Evolutionary conservation across 1,284 basidiomycete species (phyloP).

Genomic region (Papiliotrema terrestris): DNA sequence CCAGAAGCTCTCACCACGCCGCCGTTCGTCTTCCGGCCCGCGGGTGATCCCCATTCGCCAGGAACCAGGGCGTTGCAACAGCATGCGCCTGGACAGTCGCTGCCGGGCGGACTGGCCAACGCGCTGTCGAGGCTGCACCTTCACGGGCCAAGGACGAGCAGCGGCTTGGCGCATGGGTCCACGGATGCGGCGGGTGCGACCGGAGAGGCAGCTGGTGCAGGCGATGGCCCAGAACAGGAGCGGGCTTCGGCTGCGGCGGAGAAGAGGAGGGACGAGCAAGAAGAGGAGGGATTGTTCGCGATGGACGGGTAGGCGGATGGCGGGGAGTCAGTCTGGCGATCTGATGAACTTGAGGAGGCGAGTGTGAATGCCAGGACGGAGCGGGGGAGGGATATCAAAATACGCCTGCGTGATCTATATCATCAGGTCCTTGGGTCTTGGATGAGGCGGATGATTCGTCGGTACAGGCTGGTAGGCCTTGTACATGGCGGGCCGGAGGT

Average conservation of each 20-base stretch:
- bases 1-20: constrained; percentile 2
- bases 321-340: neutral
- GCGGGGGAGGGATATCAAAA: too few relatives aligned
- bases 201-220: neutral
- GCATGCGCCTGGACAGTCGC: constrained; percentile 46
- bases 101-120: constrained; percentile 46
- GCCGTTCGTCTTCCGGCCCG: constrained; percentile 28
- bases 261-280: constrained; percentile 13
- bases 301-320: constrained; percentile 36
- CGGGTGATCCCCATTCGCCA: constrained; percentile 33
- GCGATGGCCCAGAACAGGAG: too few relatives aligned
- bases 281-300: constrained; percentile 30
- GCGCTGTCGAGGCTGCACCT: constrained; percentile 48
- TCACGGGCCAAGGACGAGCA: constrained; percentile 17
- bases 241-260: neutral
- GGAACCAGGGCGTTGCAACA: constrained; percentile 39
- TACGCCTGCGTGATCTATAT: too few relatives aligned
- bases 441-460: too few relatives aligned
- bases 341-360: neutral
- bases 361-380: neutral
- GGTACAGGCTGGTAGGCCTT: too few relatives aligned
- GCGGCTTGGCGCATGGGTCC: neutral
- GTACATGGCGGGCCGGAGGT: too few relatives aligned
- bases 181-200: neutral
- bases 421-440: too few relatives aligned